Evolutionary conservation across 768 basidiomycete genomes (phyloP), one percentile per base, ranked within the genome.

Genomic region (Hemileccinum rubropunctum): DNA sequence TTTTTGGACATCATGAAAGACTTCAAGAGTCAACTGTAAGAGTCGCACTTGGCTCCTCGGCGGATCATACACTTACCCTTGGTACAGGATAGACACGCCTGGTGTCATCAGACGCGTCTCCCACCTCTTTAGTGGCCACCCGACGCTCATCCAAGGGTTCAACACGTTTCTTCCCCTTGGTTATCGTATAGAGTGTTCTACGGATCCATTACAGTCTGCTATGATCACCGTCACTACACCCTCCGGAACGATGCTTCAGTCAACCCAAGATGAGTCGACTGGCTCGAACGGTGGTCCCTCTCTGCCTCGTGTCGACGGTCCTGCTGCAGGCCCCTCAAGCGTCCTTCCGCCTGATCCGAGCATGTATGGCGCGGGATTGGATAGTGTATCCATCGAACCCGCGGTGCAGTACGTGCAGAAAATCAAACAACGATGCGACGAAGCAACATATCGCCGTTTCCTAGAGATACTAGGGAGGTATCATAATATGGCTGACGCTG

Each of bases 51-150:
- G 36, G 15, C 28, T 52, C 20, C 30, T 43, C 14, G n/a, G n/a
- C 11, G n/a, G 32, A 21, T 26, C n/a, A 36, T 15, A 35, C n/a
- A 18, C 49, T 56, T 27, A 53, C 9, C 12, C 36, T 28, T 26
- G 14, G 30, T 30, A 18, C 64, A 95, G 95, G 33, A 98, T 99
- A 67, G 95, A 98, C 69, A 99, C 95, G 0, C 95, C 95, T 0
- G 94, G 93, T 33, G 95, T 99, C 41, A 99, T 99, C 62, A 85
- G 86, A 62, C 91, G 95, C 45, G 95, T 98, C 26, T 95, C 95
- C 1, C 81, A 85, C 42, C 83, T 99, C 21, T 98, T 99, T 73
- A 82, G 84, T 48, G 91, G 91, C 2, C 92, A 97, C 61, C 91
- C 91, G 0, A 65, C 75, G 6, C 86, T 99, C 53, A 98, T 99